Evolutionary conservation across 2,329 filamentous ascomycete genomes (phyloP), one percentile per base, ranked within the genome.

Genomic region (Trichophyton equinum): DNA sequence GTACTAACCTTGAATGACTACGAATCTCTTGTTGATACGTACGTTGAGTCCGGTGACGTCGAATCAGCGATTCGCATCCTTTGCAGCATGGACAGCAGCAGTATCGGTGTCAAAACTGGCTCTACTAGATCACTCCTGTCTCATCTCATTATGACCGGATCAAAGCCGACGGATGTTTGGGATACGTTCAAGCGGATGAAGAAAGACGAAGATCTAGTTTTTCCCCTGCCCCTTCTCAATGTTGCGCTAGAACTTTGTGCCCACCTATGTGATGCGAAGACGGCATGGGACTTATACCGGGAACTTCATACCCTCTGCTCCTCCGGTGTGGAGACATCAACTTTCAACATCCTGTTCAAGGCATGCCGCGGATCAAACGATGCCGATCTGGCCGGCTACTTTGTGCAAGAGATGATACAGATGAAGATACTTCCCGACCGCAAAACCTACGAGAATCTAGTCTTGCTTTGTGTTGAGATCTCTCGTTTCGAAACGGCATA

Each of bases 11-110:
- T 81, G 4, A 79, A 87, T 64, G 89, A 96, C 70, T 95, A 94
- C 73, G 90, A 95, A 71, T 81, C 86, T 30, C 79, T 96, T 30
- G 77, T 91, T 5, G 84, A 89, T 61, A 81, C 87, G 3, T 89
- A 95, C 68, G 77, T 84, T 63, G 72, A 72, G 15, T 75, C 77
- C 2, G 77, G 79, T 1, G 84, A 94, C 64, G 68, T 92, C 6
- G 73, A 76, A 25, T 82, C 84, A 27, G 87, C 88, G 0, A 78
- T 96, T 40, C 81, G 82, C 46, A 79, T 88, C 1, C 77, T 96
- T 15, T 83, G 82, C 65, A 85, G 90, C 69, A 94, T 95, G 86
- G 75, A 82, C 22, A 79, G 82, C 62, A 82, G 84, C 18, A 83
- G 84, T 4, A 70, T 86, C 4, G 71, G 79, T 44, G 78, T 84